Conservation (phyloP, 805 yeast species). For the Komagataella pseudopastoris region DNA sequence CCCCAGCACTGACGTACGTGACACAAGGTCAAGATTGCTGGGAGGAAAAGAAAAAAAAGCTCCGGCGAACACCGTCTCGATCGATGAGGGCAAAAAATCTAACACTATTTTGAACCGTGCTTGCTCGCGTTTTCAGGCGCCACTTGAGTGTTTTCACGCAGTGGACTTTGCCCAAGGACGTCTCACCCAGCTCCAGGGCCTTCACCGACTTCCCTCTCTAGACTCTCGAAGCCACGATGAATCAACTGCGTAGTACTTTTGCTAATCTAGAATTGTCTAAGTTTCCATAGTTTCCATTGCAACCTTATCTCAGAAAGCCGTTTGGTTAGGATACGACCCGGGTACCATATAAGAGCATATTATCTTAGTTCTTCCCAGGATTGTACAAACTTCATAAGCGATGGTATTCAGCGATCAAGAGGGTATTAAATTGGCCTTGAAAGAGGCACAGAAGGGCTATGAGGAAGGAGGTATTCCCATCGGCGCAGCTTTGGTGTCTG, state of each 20-base stretch:
- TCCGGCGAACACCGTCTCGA: too few species aligned
- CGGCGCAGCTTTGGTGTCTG: conserved; percentile 61
- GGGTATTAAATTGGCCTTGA: conserved; percentile 59
- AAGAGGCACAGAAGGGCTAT: conserved; percentile 56
- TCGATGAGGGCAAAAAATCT: too few species aligned
- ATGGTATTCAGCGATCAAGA: conserved; percentile 48
- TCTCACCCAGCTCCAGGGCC: not conserved
- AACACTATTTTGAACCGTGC: too few species aligned
- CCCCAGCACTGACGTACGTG: not conserved
- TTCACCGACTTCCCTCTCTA: not conserved
- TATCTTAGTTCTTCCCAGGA: not conserved
- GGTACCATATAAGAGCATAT: not conserved
- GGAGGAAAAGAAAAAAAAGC: too few species aligned
- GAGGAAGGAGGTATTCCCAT: conserved; percentile 89
- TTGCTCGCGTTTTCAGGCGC: too few species aligned
- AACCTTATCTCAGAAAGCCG: not conserved
- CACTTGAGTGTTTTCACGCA: too few species aligned
- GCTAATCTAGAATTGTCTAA: not conserved
- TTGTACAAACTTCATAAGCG: not conserved
- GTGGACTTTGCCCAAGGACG: too few species aligned
- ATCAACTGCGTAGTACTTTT: not conserved
- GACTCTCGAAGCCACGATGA: not conserved
- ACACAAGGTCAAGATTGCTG: too few species aligned
- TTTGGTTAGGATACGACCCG: not conserved
- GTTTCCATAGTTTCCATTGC: too few species aligned